A percentile compares a stretch with the other conserved stretches of the same genome.
These are phyloP conservation scores for Phytophthora pseudosyringae DNA, from an alignment of 352 stramenopile species.

Conservation along the genomic window DNA sequence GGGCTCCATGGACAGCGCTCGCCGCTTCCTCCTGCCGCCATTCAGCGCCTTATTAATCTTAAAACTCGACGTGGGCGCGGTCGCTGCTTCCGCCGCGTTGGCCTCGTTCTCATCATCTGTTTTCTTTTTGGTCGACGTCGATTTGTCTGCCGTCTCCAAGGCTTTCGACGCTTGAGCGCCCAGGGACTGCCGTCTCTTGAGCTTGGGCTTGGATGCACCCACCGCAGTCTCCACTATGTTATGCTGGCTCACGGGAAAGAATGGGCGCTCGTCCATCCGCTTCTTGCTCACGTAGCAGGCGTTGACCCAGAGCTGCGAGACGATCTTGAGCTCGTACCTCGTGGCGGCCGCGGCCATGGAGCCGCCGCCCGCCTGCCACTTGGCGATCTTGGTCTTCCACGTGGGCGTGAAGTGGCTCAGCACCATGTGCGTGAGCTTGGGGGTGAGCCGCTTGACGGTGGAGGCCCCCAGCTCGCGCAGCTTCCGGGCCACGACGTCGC, in stretches of 20 bases:
- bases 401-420: slow-evolving; percentile 65
- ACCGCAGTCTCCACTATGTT: slow-evolving; percentile 2
- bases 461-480: slow-evolving; percentile 66
- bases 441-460: slow-evolving; percentile 71
- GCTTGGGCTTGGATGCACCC: slow-evolving; percentile 15
- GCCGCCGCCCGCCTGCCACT: slow-evolving; percentile 57
- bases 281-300: slow-evolving; percentile 78
- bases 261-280: slow-evolving; percentile 70
- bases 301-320: slow-evolving; percentile 88
- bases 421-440: slow-evolving; percentile 80
- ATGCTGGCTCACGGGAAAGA: slow-evolving; percentile 75
- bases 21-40: slow-evolving; percentile 41
- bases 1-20: slow-evolving; percentile 73
- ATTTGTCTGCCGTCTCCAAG: background rate
- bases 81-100: slow-evolving; percentile 3
- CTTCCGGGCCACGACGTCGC: slow-evolving; percentile 71
- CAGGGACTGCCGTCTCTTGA: slow-evolving; percentile 36
- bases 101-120: background rate
- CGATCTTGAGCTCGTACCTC: slow-evolving; percentile 63
- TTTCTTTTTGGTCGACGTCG: slow-evolving; percentile 4
- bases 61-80: slow-evolving; percentile 24
- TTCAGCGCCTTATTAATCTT: slow-evolving; percentile 27
- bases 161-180: slow-evolving; percentile 12
- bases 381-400: slow-evolving; percentile 79
- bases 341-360: slow-evolving; percentile 36